Conservation (phyloP, 768 basidiomycete genomes). For the Arthromyces matolae region DNA sequence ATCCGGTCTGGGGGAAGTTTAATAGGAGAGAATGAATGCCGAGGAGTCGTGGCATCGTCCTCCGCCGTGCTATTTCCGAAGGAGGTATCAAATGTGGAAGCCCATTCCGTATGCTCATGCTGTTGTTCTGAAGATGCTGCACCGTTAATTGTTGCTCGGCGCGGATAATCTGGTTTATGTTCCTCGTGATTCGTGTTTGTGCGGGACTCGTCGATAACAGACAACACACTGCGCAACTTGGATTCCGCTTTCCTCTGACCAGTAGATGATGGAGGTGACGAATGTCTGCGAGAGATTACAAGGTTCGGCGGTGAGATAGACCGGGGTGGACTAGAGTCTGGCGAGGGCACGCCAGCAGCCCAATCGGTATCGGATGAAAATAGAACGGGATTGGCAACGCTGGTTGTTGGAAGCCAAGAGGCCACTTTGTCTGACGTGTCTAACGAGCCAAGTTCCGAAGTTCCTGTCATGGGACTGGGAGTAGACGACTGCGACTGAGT, state of each 20-base stretch:
- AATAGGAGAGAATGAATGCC: slow-evolving; percentile 31
- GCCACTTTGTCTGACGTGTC: slow-evolving; percentile 33
- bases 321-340: slow-evolving; percentile 42
- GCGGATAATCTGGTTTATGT: slow-evolving; percentile 15
- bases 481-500: slow-evolving; percentile 53
- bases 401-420: slow-evolving; percentile 50
- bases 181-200: slow-evolving; percentile 31
- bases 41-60: slow-evolving; percentile 44
- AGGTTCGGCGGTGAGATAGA: slow-evolving; percentile 47
- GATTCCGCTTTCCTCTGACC: slow-evolving; percentile 52
- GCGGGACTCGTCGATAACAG: slow-evolving; percentile 64
- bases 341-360: slow-evolving; percentile 43
- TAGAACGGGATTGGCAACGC: slow-evolving; percentile 35
- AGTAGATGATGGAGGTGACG: slow-evolving; percentile 41
- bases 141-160: slow-evolving; percentile 20
- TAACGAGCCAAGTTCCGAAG: slow-evolving; percentile 36
- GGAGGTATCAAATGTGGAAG: slow-evolving; percentile 37
- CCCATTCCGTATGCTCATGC: slow-evolving; percentile 32
- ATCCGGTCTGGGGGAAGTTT: slow-evolving; percentile 21
- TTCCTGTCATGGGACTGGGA: slow-evolving; percentile 54
- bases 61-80: slow-evolving; percentile 26
- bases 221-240: slow-evolving; percentile 69
- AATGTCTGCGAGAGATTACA: slow-evolving; percentile 42
- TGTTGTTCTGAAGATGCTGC: slow-evolving; percentile 22
- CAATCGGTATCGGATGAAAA: slow-evolving; percentile 57